Evolutionary conservation across 495 filamentous ascomycete species (phyloP), one percentile per base, ranked within the genome.

Genomic region (Penicillium macrosclerotiorum): DNA sequence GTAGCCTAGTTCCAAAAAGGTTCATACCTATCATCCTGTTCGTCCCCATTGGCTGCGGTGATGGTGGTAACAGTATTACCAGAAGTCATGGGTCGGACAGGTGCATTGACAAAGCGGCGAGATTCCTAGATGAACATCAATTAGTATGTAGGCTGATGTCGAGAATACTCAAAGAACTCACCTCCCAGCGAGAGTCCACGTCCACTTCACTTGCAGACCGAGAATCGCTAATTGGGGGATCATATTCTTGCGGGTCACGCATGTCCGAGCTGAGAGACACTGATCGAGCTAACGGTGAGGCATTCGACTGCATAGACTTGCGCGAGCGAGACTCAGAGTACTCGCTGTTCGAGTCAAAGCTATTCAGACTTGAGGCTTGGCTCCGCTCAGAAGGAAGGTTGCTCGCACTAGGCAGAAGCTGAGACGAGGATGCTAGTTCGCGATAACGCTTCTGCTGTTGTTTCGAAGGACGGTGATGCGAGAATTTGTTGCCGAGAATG

Each of bases 401-500:
- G 52, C 76, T 83, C 6, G 74, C 78, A 29, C 62, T 74, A 3
- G 65, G 61, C n/a, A 82, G 56, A 5, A 80, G 53, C 30, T 72
- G 67, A 4, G 68, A 68, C 3, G 71, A 71, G 22, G 68, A 75
- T 5, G 87, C 89, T 37, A 93, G 76, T 59, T 96, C 90, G 14
- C 90, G 79, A 34, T 91, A 77, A 36, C 87, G 83, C 58, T 77
- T 87, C 50, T 87, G 84, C 58, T 90, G 86, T 23, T 84, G 81
- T 45, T 83, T 88, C 47, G 71, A 84, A 0, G 89, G 89, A 7
- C 88, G 80, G 59, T 94, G 90, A 52, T 90, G 88, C 19, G 84
- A 87, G 64, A 98, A 84, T 59, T 98, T 98, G 73, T 98, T 98
- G 37, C 93, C 88, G 46, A 98, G 85, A 56, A 98, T 97, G 37